Conservation (phyloP, 108 stramenopile genomes). For the Nitzschia putrida region DNA sequence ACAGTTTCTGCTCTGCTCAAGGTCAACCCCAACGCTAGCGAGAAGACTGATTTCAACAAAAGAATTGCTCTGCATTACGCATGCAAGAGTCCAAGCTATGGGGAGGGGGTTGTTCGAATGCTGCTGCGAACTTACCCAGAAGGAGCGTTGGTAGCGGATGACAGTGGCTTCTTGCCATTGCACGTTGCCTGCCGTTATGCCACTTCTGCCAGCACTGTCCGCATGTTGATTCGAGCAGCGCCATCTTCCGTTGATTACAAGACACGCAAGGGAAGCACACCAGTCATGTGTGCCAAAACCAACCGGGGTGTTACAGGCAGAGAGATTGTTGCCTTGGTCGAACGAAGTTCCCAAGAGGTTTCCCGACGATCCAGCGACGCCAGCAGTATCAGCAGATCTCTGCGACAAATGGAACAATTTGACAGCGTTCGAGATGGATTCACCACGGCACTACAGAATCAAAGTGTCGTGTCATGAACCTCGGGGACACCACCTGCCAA, state of each 20-base stretch:
- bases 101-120: not conserved
- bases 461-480: not conserved
- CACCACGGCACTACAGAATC: not conserved
- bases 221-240: constrained; percentile 22
- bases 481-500: too few relatives aligned
- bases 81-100: constrained; percentile 8
- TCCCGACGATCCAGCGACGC: not conserved
- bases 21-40: not conserved
- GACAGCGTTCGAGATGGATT: not conserved
- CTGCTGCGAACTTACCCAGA: constrained; percentile 11
- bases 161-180: constrained; percentile 22
- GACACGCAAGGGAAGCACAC: constrained; percentile 24
- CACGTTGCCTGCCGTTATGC: constrained; percentile 25
- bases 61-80: constrained; percentile 25
- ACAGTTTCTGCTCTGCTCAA: constrained; percentile 1
- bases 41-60: constrained; percentile 5
- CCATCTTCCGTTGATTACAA: constrained; percentile 7
- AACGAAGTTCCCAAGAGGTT: not conserved
- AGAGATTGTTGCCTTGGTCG: constrained; percentile 17
- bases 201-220: constrained; percentile 6
- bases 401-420: not conserved
- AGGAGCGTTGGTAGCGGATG: constrained; percentile 7
- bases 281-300: constrained; percentile 8
- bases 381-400: not conserved
- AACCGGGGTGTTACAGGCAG: not conserved